phyloP scores from a whole-genome alignment of 768 basidiomycete genomes.

The Leccinum variicolor region DNA sequence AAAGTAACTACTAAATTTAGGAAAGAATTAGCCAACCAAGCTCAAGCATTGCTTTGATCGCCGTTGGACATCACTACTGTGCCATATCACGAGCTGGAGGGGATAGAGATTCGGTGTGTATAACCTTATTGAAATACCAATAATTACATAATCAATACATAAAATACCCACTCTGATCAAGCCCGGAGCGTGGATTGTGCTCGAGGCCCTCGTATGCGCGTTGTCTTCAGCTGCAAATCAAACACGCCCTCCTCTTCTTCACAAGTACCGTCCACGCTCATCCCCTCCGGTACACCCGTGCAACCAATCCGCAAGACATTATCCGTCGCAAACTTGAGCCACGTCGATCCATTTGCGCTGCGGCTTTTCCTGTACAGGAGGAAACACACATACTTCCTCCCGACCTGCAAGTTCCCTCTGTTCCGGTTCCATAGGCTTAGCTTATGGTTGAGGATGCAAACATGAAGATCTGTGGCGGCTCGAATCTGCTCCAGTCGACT shows the following conservation, averaged over 20 bases:
- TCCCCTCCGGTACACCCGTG: background rate
- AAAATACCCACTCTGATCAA: no score
- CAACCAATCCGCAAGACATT: constrained; percentile 20
- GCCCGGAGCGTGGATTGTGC: constrained; percentile 7
- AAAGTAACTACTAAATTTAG: no score
- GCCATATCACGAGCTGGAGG: no score
- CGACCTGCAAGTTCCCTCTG: constrained; percentile 13
- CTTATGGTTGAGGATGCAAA: constrained; percentile 23
- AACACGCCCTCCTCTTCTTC: constrained; percentile 1
- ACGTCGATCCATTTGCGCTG: constrained; percentile 4
- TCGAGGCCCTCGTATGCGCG: constrained; percentile 13
- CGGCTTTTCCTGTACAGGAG: constrained; percentile 12
- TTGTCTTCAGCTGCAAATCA: constrained; percentile 5
- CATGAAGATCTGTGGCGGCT: constrained; percentile 13
- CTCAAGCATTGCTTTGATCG: no score
- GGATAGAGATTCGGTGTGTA: no score
- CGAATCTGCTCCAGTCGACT: constrained; percentile 13
- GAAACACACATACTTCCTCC: constrained; percentile 21
- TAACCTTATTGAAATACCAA: no score
- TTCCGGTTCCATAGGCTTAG: background rate
- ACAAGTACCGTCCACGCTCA: background rate
- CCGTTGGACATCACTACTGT: no score
- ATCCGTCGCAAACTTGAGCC: constrained; percentile 25
- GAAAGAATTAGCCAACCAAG: no score
- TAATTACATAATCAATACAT: no score